Conservation (phyloP, 1,284 basidiomycete species). For the Phylloboletellus chloephorus region DNA sequence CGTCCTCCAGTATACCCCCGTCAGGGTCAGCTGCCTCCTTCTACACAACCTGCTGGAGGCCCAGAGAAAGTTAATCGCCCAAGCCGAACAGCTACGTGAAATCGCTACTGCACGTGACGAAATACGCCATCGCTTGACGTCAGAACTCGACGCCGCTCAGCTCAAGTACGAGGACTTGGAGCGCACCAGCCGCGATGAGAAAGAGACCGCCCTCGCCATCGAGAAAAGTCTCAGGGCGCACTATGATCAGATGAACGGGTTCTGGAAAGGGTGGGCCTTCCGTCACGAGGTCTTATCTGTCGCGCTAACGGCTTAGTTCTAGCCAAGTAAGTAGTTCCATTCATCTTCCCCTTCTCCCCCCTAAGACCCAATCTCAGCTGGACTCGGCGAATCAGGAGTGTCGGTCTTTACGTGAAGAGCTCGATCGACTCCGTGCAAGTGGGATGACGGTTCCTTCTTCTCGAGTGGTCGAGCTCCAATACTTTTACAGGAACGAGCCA, state of each 20-base stretch:
- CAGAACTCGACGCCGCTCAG: conserved; percentile 25
- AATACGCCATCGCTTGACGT: conserved; percentile 26
- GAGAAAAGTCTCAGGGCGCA: conserved; percentile 36
- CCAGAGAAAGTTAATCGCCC: conserved; percentile 25
- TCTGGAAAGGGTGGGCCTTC: conserved; percentile 36
- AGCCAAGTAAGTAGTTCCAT: conserved; percentile 36
- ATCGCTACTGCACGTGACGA: conserved; percentile 24
- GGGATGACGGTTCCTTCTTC: conserved; percentile 14
- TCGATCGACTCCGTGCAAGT: conserved; percentile 21
- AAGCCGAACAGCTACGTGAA: conserved; percentile 29
- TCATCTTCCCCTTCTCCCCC: conserved; percentile 1
- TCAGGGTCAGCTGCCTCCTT: conserved; percentile 31
- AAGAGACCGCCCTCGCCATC: conserved; percentile 31
- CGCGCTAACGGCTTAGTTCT: conserved; percentile 15
- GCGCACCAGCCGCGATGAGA: conserved; percentile 33
- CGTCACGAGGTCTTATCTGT: conserved; percentile 10
- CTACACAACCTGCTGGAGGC: conserved; percentile 31
- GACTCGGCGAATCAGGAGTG: conserved; percentile 32
- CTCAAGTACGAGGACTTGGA: conserved; percentile 25
- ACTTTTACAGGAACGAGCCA: conserved; percentile 27
- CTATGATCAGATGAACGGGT: conserved; percentile 32
- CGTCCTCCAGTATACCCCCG: conserved; percentile 26
- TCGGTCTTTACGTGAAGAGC: conserved; percentile 28
- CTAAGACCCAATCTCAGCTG: conserved; percentile 26
- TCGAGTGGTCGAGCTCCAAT: conserved; percentile 29